Evolutionary conservation across 1,284 basidiomycete genomes (phyloP).

Genomic region (Fomitiporia mediterranea): DNA sequence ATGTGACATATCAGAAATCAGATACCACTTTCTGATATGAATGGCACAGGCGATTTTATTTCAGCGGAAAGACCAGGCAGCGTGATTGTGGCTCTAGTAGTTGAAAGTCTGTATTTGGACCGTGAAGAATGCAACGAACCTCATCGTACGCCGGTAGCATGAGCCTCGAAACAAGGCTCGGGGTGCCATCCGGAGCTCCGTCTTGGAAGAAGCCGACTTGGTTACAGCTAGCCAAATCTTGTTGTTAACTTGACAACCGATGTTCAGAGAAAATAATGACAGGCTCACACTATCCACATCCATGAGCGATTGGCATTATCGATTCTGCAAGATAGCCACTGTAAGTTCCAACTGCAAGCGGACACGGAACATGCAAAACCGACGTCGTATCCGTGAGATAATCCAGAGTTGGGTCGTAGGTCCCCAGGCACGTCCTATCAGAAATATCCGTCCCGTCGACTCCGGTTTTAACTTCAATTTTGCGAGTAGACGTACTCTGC

Average conservation of each 20-base stretch:
- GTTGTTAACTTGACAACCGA: no score
- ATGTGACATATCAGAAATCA: not conserved
- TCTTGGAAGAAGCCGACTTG: conserved; percentile 63
- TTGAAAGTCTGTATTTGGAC: no score
- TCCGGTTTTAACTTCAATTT: no score
- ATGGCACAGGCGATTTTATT: no score
- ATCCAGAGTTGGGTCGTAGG: conserved; percentile 43
- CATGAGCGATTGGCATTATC: conserved; percentile 52
- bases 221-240: conserved; percentile 48
- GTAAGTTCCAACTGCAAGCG: not conserved
- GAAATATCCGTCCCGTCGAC: no score
- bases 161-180: conserved; percentile 54
- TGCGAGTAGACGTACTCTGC: conserved; percentile 35
- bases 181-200: conserved; percentile 47
- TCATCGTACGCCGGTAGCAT: conserved; percentile 55
- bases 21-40: not conserved
- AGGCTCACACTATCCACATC: conserved; percentile 52
- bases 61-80: no score
- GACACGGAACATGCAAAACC: no score
- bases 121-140: conserved; percentile 37
- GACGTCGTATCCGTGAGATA: conserved; percentile 46
- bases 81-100: no score
- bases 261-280: not conserved
- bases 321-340: conserved; percentile 25
- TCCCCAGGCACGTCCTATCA: conserved; percentile 52